Evolutionary conservation across 179 eudicot species (phyloP), one percentile per base, ranked within the genome.

Genomic region (Beta corolliflora): DNA sequence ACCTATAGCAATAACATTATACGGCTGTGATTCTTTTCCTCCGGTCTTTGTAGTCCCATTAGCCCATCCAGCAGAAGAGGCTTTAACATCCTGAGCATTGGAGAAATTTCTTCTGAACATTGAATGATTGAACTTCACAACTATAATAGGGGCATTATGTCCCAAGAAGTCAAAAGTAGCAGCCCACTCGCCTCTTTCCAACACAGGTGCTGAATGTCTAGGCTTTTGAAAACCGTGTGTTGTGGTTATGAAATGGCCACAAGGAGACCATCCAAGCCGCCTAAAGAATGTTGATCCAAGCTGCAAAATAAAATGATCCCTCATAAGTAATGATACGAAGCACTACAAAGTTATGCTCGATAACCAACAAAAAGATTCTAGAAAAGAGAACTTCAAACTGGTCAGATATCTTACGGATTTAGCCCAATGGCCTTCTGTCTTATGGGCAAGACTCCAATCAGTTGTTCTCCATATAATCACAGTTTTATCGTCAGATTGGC

Each of bases 211-310:
- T 63, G 99, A 95, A 82, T 95, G 99, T 74, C 98, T 91, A 5
- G 99, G 99, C 85, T 96, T 96, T 82, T 96, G 98, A 81, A 94
- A 96, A 80, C 99, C 98, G 84, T 96, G 98, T 65, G 98, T 96
- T 5, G 99, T 96, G 19, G 99, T 96, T 82, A 96, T 88, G 83
- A 94, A 95, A 86, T 95, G 98, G 56, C 99, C 98, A 84, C 99
- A 95, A 63, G 98, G 99, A 52, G 99, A 96, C 99, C 99, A 96
- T 74, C 97, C 99, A 79, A 94, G 97, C 83, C 98, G 93, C 87
- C 99, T 89, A 87, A 96, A 96, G 86, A 95, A 95, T 75, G 99
- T 96, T 65, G 99, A 96, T 72, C 99, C 99, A 82, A 96, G 96
- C 99, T 96, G 97, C 67, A 82, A 89, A 81, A 63, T 46, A 23